phyloP scores from a whole-genome alignment of 2,329 filamentous ascomycete genomes.

The Byssochlamys sp. region DNA sequence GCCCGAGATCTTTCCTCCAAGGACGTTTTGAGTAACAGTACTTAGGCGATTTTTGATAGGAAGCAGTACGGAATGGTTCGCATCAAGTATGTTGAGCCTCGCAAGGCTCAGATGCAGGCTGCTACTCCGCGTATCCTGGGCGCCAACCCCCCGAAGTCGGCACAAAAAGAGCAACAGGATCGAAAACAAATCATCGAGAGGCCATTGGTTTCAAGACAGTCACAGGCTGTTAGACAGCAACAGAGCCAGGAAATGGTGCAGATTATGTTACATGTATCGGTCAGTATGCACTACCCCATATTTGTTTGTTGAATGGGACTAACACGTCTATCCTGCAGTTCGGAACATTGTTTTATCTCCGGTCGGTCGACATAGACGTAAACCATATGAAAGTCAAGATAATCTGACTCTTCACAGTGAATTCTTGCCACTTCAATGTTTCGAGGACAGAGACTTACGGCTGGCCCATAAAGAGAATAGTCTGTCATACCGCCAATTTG shows the following conservation, averaged over 20 bases:
- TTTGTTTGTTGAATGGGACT: conserved; percentile 1
- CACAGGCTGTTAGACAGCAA: conserved; percentile 23
- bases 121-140: conserved; percentile 4
- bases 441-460: conserved; percentile 23
- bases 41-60: neutral
- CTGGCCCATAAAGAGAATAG: conserved; percentile 14
- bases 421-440: conserved; percentile 26
- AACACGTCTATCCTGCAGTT: conserved; percentile 15
- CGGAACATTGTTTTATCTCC: conserved; percentile 26
- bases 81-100: conserved; percentile 15
- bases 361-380: conserved; percentile 10
- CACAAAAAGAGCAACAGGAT: conserved; percentile 8
- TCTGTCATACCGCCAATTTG: conserved; percentile 19
- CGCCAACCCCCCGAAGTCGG: conserved; percentile 4
- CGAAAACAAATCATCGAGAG: conserved; percentile 4
- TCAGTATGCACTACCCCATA: conserved; percentile 17
- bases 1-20: neutral
- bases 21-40: neutral
- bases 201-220: conserved; percentile 4
- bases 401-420: conserved; percentile 18
- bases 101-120: conserved; percentile 8
- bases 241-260: conserved; percentile 41
- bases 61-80: conserved; percentile 13
- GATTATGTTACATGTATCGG: conserved; percentile 39
- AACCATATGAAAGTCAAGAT: neutral